Base-by-base conservation (phyloP, 257 asterid species). In the Coffea eugenioides region DNA sequence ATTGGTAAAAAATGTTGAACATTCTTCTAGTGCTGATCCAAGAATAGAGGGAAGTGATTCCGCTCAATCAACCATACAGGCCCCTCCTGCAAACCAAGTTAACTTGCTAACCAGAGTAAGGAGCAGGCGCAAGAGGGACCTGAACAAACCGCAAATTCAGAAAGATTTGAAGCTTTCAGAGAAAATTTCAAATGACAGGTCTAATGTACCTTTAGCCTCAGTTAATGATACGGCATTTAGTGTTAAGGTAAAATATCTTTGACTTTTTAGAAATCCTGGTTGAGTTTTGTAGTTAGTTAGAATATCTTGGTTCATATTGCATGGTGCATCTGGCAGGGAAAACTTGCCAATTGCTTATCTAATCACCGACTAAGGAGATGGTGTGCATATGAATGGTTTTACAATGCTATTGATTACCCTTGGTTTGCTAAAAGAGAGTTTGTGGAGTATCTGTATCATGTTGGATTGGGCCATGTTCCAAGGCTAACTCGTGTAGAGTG, bases 351-450 rank as follows among this genome's bases (percentile, higher is more conserved):
- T 85, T 93, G 95, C 85, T 86, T 94, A 77, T 83, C 86, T 23
- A 88, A 90, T 84, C 87, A 82, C 54, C 92, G 82, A 39, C 82
- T 91, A 65, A 88, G 97, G 86, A 92, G 94, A 85, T 92, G 98
- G 98, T 94, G 97, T 84, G 88, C 87, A 54, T 92, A 88, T 79
- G 98, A 94, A 83, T 94, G 97, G 98, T 94, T 94, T 88, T 94
- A 94, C 85, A 92, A 97, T 82, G 94, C 97, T 74, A 91, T 92
- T 81, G 98, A 94, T 87, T 91, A 87, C 83, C 98, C 98, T 81
- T 94, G 98, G 98, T 94, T 91, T 85, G 91, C 97, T 56, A 92
- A 91, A 85, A 89, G 86, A 74, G 98, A 92, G 88, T 92, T 92
- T 86, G 97, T 92, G 81, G 97, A 94, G 83, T 94, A 94, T 86